phyloP scores from a whole-genome alignment of 2,329 filamentous ascomycete species.

The Cladosporium sp. region DNA sequence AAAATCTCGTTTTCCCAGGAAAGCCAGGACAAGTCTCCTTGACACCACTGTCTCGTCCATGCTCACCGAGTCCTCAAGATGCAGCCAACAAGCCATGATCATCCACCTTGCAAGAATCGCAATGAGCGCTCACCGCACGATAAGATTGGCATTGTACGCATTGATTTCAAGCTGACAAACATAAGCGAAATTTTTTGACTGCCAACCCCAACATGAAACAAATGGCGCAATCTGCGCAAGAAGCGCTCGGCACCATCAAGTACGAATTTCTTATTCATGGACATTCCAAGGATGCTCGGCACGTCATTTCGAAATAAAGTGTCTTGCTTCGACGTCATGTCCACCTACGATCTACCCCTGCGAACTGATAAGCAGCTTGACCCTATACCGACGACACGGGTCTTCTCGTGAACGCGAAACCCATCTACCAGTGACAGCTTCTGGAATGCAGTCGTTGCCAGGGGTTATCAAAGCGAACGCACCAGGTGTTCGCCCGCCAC shows the following conservation, averaged over 20 bases:
- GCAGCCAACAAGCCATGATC: not conserved
- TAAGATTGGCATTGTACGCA: not conserved
- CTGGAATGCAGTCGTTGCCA: conserved; percentile 14
- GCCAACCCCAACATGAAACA: not conserved
- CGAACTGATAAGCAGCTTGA: not conserved
- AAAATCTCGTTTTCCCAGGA: not conserved
- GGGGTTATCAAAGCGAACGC: not conserved
- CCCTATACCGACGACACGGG: not conserved
- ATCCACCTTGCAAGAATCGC: not conserved
- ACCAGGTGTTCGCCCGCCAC: conserved; percentile 8
- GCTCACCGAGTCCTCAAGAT: not conserved
- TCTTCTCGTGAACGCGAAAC: not conserved
- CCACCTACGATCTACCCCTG: not conserved
- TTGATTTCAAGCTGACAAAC: not conserved
- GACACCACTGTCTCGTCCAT: not conserved
- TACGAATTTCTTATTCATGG: not conserved
- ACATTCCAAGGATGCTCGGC: conserved; percentile 8
- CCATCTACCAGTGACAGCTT: not conserved
- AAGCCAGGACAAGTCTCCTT: not conserved
- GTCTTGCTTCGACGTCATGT: conserved; percentile 3
- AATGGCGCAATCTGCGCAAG: not conserved
- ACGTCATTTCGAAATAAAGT: not conserved
- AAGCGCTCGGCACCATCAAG: not conserved
- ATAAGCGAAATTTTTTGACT: not conserved
- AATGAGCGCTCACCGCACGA: not conserved